phyloP scores from a whole-genome alignment of 495 filamentous ascomycete genomes.

The Talaromyces borbonicus region DNA sequence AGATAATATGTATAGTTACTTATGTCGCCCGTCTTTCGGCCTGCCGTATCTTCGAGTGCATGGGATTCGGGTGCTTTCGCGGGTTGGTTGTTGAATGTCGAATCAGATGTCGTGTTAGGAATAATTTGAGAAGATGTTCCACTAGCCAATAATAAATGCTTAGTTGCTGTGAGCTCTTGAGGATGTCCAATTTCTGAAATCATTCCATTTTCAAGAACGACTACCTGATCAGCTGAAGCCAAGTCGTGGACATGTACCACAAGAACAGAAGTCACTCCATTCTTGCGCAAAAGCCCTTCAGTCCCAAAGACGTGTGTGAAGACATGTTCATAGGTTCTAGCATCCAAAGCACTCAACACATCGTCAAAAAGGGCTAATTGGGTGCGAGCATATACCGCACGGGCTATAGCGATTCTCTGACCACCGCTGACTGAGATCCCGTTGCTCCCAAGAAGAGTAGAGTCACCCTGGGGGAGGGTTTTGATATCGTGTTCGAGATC shows the following conservation, averaged over 20 bases:
- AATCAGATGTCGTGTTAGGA: neutral
- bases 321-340: slow-evolving; percentile 34
- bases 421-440: slow-evolving; percentile 30
- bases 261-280: slow-evolving; percentile 22
- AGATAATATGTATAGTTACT: slow-evolving; percentile 3
- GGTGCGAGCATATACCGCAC: slow-evolving; percentile 35
- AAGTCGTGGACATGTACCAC: slow-evolving; percentile 16
- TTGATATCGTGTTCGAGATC: slow-evolving; percentile 24
- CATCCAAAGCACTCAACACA: slow-evolving; percentile 40
- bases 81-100: neutral
- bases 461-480: slow-evolving; percentile 24
- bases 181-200: slow-evolving; percentile 36
- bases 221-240: slow-evolving; percentile 33
- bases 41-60: neutral
- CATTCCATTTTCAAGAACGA: slow-evolving; percentile 30
- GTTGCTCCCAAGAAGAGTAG: slow-evolving; percentile 23
- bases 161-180: slow-evolving; percentile 13
- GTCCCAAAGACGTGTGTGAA: slow-evolving; percentile 36
- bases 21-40: neutral
- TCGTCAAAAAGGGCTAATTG: slow-evolving; percentile 38
- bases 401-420: slow-evolving; percentile 34
- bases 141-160: neutral
- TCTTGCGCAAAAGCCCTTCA: slow-evolving; percentile 30
- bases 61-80: neutral
- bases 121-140: neutral